Base-by-base conservation (phyloP, 176 grass and related monocot genomes). In the Luzula sylvatica region DNA sequence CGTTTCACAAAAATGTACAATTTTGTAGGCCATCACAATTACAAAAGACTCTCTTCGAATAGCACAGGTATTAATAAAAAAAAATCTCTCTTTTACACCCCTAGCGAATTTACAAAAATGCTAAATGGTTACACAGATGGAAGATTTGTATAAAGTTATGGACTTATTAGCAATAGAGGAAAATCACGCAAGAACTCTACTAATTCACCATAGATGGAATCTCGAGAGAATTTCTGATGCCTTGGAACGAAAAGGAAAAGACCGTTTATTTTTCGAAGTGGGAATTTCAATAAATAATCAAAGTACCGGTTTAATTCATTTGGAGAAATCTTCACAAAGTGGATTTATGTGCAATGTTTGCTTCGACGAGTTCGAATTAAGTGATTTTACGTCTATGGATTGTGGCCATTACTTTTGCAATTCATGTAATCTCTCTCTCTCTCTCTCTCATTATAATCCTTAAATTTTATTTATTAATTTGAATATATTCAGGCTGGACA, bases 131-230 rank as follows among this genome's bases (percentile, higher is more conserved):
- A 35, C 44, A 63, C 22, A 61, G 59, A 64, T 64, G 42, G 43
- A 1, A 12, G 25, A 32, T 48, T 18, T 64, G 42, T 46, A 8
- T 44, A 64, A 64, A 6, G 15, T 64, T 48, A 64, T 64, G 59
- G 43, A 64, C 5, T n/a, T 64, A 46, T 11, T 64, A 15, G 42
- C 41, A 48, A 64, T 48, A n/a, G 29, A 49, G 27, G 59, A 64
- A 21, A 64, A 15, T 27, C 59, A 64, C 5, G 59, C 59, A 3
- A 64, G 59, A 22, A 16, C 29, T 42, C 8, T 64, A 18, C 41
- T 64, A 41, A 64, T 64, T 38, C 59, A 47, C 23, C 43, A 64
- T 12, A 64, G 59, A 64, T 64, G 59, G 59, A 64, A 64, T 13
- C n/a, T 64, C 22, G 59, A 64, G 23, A 48, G 43, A 15, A 12